phyloP scores from a whole-genome alignment of 768 basidiomycete genomes.

The Russula vinacea region DNA sequence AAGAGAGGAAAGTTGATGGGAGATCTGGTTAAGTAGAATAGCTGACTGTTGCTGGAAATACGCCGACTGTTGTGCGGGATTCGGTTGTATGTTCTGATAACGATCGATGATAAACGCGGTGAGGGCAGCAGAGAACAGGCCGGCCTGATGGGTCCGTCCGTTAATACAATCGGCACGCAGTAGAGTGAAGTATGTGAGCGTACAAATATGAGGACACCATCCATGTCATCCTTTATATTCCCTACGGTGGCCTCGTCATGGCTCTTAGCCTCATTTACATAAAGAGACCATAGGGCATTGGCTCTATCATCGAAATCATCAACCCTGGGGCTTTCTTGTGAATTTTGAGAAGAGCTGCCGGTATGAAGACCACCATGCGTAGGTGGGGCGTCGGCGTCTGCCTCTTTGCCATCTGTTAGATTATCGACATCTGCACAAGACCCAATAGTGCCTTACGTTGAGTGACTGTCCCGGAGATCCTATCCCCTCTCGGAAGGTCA shows the following conservation, averaged over 20 bases:
- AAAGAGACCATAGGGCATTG: constrained; percentile 14
- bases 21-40: constrained; percentile 20
- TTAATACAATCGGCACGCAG: neutral
- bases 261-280: constrained; percentile 2
- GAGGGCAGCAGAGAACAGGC: constrained; percentile 23
- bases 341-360: neutral
- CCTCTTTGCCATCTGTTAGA: neutral
- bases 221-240: constrained; percentile 6
- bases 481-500: neutral
- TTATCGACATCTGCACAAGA: neutral
- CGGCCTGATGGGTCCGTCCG: constrained; percentile 15
- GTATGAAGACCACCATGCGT: neutral
- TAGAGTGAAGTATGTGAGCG: neutral
- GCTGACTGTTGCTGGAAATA: constrained; percentile 13
- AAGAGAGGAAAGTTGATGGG: constrained; percentile 16
- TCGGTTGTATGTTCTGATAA: constrained; percentile 16
- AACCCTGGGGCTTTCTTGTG: neutral
- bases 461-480: no score
- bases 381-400: neutral
- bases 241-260: constrained; percentile 11
- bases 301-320: constrained; percentile 11
- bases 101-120: constrained; percentile 24
- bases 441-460: neutral
- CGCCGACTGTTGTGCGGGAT: constrained; percentile 13
- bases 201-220: constrained; percentile 12